phyloP scores from a whole-genome alignment of 73 alveolate species.

The Breviolum minutum region DNA sequence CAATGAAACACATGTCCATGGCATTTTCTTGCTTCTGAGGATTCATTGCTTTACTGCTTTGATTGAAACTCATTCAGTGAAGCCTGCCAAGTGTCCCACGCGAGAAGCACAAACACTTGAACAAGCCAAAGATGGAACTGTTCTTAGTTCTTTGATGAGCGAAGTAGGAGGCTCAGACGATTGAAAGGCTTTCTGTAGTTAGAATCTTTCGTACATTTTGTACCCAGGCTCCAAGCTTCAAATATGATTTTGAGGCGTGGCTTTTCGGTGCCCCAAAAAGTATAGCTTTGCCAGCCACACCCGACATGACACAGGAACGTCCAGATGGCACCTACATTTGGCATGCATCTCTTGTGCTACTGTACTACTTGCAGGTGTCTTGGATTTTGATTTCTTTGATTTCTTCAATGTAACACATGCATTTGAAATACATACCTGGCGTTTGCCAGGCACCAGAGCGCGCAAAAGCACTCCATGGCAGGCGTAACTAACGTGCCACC shows the following conservation, averaged over 20 bases:
- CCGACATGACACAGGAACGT: slow-evolving; percentile 27
- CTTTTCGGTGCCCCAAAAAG: neutral
- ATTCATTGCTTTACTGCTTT: too few species aligned
- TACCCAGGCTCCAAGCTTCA: slow-evolving; percentile 26
- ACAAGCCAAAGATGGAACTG: too few species aligned
- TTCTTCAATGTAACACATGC: neutral
- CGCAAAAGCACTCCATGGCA: slow-evolving; percentile 42
- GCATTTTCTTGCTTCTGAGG: too few species aligned
- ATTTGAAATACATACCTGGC: neutral
- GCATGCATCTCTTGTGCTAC: slow-evolving; percentile 77
- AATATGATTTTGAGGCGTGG: slow-evolving; percentile 55
- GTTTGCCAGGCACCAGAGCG: slow-evolving; percentile 59
- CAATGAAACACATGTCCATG: too few species aligned
- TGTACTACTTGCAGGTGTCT: slow-evolving; percentile 72
- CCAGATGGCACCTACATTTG: slow-evolving; percentile 70
- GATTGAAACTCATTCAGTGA: too few species aligned
- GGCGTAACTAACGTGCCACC: slow-evolving; percentile 1
- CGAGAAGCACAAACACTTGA: too few species aligned
- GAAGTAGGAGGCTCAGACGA: neutral
- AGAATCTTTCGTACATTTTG: neutral
- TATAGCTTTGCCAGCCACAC: neutral
- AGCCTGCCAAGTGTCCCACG: too few species aligned
- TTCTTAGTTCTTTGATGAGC: neutral
- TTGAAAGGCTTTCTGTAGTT: neutral
- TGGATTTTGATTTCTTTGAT: neutral